Evolutionary conservation across 2,329 filamentous ascomycete genomes (phyloP).

Genomic region (Zasmidium citrigriseum): DNA sequence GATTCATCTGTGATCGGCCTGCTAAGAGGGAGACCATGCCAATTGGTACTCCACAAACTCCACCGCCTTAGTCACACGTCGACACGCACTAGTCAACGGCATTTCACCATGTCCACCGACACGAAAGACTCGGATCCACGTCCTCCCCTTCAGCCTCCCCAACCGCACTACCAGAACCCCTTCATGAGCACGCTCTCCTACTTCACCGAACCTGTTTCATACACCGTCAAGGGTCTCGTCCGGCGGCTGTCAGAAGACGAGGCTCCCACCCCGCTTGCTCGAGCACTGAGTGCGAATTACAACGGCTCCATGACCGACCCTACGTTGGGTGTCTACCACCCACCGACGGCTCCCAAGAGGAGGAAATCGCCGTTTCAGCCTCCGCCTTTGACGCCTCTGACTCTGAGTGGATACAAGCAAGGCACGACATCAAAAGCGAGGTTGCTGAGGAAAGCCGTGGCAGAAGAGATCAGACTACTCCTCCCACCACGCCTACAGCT

Average conservation of each 20-base stretch:
- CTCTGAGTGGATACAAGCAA: constrained; percentile 65
- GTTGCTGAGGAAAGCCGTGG: constrained; percentile 71
- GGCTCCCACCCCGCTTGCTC: constrained; percentile 38
- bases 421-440: constrained; percentile 62
- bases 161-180: constrained; percentile 27
- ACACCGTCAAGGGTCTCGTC: constrained; percentile 49
- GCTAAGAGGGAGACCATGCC: not conserved
- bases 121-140: constrained; percentile 7
- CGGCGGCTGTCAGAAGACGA: constrained; percentile 50
- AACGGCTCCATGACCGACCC: constrained; percentile 39
- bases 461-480: constrained; percentile 90
- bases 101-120: constrained; percentile 8
- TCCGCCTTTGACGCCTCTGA: constrained; percentile 81
- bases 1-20: not conserved
- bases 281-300: constrained; percentile 40
- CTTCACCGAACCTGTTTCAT: constrained; percentile 52
- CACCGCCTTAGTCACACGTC: not conserved
- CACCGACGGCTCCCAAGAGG: constrained; percentile 51
- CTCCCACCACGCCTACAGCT: constrained; percentile 85
- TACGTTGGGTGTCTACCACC: constrained; percentile 58
- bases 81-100: not conserved
- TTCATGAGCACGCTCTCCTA: constrained; percentile 41
- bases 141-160: constrained; percentile 19
- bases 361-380: constrained; percentile 79
- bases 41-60: too few species aligned